Evolutionary conservation across 768 basidiomycete genomes (phyloP).

Genomic region (Pleurotus salmoneostramineus): DNA sequence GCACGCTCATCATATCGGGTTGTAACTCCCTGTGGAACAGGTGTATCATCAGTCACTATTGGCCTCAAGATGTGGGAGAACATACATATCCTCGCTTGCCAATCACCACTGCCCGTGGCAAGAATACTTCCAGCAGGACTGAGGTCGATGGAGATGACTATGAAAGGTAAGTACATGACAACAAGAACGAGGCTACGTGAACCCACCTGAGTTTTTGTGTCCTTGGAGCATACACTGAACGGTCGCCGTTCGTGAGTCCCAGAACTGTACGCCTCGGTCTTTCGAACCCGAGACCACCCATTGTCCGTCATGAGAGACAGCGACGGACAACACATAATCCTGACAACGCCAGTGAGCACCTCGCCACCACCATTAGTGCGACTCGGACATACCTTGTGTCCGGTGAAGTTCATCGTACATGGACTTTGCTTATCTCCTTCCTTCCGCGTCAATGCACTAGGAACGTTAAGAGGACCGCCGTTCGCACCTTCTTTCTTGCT

Average conservation of each 20-base stretch:
- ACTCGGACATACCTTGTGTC: conserved; percentile 68
- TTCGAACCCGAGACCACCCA: conserved; percentile 94
- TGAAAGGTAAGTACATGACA: conserved; percentile 3
- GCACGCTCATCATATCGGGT: not conserved
- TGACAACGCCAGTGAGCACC: conserved; percentile 45
- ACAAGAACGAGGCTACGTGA: not conserved
- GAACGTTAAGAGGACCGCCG: conserved; percentile 23
- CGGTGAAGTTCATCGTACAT: conserved; percentile 71
- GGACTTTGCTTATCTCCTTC: conserved; percentile 41
- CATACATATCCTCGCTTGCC: conserved; percentile 52
- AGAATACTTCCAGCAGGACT: conserved; percentile 32
- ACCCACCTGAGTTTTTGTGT: conserved; percentile 53
- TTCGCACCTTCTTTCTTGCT: conserved; percentile 43
- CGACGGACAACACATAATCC: conserved; percentile 56
- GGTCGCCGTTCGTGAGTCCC: conserved; percentile 71
- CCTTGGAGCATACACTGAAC: conserved; percentile 93
- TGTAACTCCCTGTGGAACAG: conserved; percentile 1
- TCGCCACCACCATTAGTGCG: conserved; percentile 20
- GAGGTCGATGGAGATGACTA: conserved; percentile 49
- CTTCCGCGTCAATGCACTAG: conserved; percentile 67
- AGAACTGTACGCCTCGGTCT: conserved; percentile 94
- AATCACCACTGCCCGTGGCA: conserved; percentile 45
- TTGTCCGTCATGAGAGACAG: conserved; percentile 76
- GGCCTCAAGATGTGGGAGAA: conserved; percentile 9
- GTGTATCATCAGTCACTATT: not conserved